These are phyloP conservation scores for Penicillium concentricum DNA, from an alignment of 2,329 filamentous ascomycete genomes.

Conservation along the genomic window DNA sequence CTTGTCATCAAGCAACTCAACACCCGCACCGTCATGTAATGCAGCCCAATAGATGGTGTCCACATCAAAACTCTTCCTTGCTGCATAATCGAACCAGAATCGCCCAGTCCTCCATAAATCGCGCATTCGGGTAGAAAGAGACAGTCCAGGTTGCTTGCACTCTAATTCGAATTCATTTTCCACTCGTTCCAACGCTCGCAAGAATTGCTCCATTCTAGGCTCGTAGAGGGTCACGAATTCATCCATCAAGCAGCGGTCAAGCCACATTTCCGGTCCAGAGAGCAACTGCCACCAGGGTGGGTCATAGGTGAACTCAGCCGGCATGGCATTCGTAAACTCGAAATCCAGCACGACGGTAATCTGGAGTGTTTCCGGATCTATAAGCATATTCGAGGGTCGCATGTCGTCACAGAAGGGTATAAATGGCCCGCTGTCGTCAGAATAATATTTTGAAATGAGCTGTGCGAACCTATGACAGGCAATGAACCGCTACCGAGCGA, in stretches of 20 bases:
- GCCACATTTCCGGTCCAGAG: slow-evolving; percentile 17
- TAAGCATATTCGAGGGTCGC: slow-evolving; percentile 25
- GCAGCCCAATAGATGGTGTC: slow-evolving; percentile 29
- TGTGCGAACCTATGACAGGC: slow-evolving; percentile 35
- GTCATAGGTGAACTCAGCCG: slow-evolving; percentile 20
- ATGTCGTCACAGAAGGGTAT: slow-evolving; percentile 38
- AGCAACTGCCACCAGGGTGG: slow-evolving; percentile 23
- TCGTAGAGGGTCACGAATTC: slow-evolving; percentile 25
- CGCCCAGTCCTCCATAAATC: slow-evolving; percentile 25
- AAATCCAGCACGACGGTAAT: slow-evolving; percentile 35
- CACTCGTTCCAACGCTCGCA: slow-evolving; percentile 23
- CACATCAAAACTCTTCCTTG: slow-evolving; percentile 27
- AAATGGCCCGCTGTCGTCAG: slow-evolving; percentile 33
- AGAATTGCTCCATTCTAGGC: slow-evolving; percentile 24
- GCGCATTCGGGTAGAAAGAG: slow-evolving; percentile 25
- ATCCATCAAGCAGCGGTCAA: slow-evolving; percentile 18
- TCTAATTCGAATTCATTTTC: slow-evolving; percentile 18
- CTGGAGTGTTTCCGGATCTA: slow-evolving; percentile 16
- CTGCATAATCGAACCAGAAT: slow-evolving; percentile 29
- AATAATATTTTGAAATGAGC: slow-evolving; percentile 32
- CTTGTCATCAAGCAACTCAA: slow-evolving; percentile 26
- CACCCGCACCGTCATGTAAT: slow-evolving; percentile 23
- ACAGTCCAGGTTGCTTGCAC: slow-evolving; percentile 9
- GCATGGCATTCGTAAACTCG: slow-evolving; percentile 23
- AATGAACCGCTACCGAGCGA: slow-evolving; percentile 32